Percentiles rank a stretch among this genome's conserved stretches.
These are phyloP conservation scores for Iberis amara DNA, from an alignment of 441 rosid genomes.

Conservation along the genomic window DNA sequence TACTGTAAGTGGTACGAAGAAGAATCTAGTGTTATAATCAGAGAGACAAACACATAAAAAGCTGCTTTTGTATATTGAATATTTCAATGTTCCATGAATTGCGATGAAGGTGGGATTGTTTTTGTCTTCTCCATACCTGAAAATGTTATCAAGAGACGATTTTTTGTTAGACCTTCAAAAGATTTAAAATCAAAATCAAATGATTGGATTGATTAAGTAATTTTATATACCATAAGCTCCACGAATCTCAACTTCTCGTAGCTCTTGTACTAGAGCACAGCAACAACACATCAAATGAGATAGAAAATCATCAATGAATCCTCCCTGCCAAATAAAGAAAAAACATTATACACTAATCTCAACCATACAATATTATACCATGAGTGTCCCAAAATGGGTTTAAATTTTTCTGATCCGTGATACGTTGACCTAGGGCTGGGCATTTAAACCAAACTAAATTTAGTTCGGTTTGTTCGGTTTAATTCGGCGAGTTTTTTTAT, in stretches of 20 bases:
- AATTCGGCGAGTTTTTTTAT: too few species aligned
- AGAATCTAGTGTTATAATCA: conserved; percentile 22
- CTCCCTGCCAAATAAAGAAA: conserved; percentile 51
- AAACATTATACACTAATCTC: background rate
- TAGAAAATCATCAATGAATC: conserved; percentile 81
- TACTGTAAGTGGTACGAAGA: conserved; percentile 14
- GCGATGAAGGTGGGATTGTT: conserved; percentile 70
- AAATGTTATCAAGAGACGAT: background rate
- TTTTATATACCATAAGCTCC: conserved; percentile 49
- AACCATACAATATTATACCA: background rate
- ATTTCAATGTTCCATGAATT: conserved; percentile 75
- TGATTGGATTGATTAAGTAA: background rate
- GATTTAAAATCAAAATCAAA: background rate
- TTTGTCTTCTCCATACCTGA: conserved; percentile 54
- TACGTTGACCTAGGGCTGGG: too few species aligned
- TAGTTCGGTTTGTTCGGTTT: too few species aligned
- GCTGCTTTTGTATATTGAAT: conserved; percentile 13
- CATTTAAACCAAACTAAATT: too few species aligned
- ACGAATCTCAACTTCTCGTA: conserved; percentile 88
- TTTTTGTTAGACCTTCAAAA: background rate
- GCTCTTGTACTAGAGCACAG: conserved; percentile 96
- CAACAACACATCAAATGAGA: conserved; percentile 96
- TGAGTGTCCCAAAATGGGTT: too few species aligned
- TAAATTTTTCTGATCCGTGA: too few species aligned
- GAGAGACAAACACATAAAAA: conserved; percentile 1